Percentiles rank a stretch among this genome's conserved stretches.
Evolutionary conservation across 176 grass and related monocot genomes (phyloP).

Genomic region (Oryza glaberrima): DNA sequence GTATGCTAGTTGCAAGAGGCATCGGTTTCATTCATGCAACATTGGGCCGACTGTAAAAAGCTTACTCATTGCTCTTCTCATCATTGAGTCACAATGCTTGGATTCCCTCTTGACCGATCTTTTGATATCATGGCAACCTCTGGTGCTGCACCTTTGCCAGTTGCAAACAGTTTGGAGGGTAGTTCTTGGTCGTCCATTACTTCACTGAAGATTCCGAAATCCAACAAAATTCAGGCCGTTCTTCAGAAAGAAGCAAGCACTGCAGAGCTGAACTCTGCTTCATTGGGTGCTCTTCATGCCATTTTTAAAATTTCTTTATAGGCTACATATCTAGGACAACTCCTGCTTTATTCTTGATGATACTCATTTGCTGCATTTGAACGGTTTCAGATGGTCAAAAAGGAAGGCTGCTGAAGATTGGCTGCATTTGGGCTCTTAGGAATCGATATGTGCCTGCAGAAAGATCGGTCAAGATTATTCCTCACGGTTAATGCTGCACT

Average conservation of each 20-base stretch:
- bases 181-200: conserved; percentile 32
- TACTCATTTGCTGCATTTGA: conserved; percentile 17
- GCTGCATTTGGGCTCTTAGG: conserved; percentile 29
- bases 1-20: not conserved
- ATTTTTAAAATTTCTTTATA: conserved; percentile 2
- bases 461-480: not conserved
- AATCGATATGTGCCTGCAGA: not conserved
- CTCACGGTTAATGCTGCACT: not conserved
- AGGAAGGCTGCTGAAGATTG: conserved; percentile 9
- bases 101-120: conserved; percentile 56
- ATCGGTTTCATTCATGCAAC: not conserved
- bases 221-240: not conserved
- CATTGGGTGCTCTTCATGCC: conserved; percentile 31
- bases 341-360: conserved; percentile 38
- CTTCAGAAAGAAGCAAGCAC: not conserved
- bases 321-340: conserved; percentile 38
- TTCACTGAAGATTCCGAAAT: conserved; percentile 32
- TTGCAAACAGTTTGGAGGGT: conserved; percentile 37
- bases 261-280: conserved; percentile 9
- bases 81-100: conserved; percentile 33
- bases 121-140: conserved; percentile 41
- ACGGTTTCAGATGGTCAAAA: conserved; percentile 48
- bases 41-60: conserved; percentile 19
- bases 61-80: conserved; percentile 34
- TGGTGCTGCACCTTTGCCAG: conserved; percentile 40